These are phyloP conservation scores for Scedosporium boydii DNA, from an alignment of 2,329 filamentous ascomycete species.

Conservation along the genomic window DNA sequence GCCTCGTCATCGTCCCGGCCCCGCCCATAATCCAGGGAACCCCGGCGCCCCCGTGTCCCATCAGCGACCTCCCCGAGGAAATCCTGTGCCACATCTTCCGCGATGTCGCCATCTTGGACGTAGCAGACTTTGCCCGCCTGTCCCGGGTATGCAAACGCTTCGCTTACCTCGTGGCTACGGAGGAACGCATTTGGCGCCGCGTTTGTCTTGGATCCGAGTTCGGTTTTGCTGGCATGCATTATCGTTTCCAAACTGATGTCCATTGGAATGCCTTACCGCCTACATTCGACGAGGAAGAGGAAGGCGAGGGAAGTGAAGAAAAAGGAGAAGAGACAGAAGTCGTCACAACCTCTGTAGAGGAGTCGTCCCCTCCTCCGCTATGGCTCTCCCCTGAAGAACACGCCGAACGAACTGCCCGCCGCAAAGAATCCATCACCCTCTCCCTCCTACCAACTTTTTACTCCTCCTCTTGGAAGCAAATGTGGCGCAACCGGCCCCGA, in stretches of 20 bases:
- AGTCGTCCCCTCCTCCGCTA: neutral
- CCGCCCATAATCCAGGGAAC: slow-evolving; percentile 63
- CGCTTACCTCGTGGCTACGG: slow-evolving; percentile 73
- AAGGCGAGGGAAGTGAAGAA: slow-evolving; percentile 20
- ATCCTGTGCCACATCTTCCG: slow-evolving; percentile 71
- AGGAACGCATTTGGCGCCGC: slow-evolving; percentile 79
- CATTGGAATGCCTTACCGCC: slow-evolving; percentile 39
- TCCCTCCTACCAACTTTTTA: slow-evolving; percentile 36
- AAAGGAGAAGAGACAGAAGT: slow-evolving; percentile 15
- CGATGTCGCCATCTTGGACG: slow-evolving; percentile 62
- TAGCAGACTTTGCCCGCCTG: slow-evolving; percentile 66
- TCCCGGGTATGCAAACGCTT: slow-evolving; percentile 78
- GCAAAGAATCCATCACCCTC: slow-evolving; percentile 20
- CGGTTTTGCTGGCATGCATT: slow-evolving; percentile 78
- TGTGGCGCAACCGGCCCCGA: slow-evolving; percentile 76
- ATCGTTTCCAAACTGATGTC: slow-evolving; percentile 58
- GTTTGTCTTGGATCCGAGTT: slow-evolving; percentile 61
- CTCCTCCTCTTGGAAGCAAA: slow-evolving; percentile 46
- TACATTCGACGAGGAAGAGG: slow-evolving; percentile 9
- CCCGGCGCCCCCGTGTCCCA: slow-evolving; percentile 67
- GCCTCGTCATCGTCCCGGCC: slow-evolving; percentile 56
- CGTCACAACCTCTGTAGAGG: no score
- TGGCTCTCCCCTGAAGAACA: slow-evolving; percentile 19
- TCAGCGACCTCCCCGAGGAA: slow-evolving; percentile 71
- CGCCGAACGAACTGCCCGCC: slow-evolving; percentile 21